Conservation (phyloP, 352 stramenopile species). For the Phytophthora tubulina region DNA sequence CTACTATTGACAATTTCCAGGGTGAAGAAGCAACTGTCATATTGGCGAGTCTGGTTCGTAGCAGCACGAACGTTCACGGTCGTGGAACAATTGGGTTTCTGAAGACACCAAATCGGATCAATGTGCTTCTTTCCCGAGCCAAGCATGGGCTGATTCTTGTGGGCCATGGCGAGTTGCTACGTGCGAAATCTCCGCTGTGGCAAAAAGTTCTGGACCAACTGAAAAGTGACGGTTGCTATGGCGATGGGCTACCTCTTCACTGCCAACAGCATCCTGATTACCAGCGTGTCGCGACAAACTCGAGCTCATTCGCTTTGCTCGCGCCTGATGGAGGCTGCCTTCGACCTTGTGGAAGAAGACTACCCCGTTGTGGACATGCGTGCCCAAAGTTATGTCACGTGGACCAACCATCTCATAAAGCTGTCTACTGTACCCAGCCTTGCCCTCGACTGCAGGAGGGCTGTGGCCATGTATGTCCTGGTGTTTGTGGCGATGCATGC, state of each 20-base stretch:
- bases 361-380: slow-evolving; percentile 55
- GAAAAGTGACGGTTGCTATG: slow-evolving; percentile 48
- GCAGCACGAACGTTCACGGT: slow-evolving; percentile 45
- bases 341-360: slow-evolving; percentile 55
- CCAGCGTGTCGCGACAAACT: slow-evolving; percentile 26
- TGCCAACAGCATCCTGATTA: slow-evolving; percentile 50
- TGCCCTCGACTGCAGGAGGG: slow-evolving; percentile 59
- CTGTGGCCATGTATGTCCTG: slow-evolving; percentile 64
- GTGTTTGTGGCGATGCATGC: slow-evolving; percentile 68
- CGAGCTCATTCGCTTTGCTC: slow-evolving; percentile 52
- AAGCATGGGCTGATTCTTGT: slow-evolving; percentile 69
- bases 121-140: slow-evolving; percentile 72
- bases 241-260: slow-evolving; percentile 53
- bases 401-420: slow-evolving; percentile 53
- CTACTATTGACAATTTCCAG: slow-evolving; percentile 82
- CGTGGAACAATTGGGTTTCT: slow-evolving; percentile 77
- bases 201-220: slow-evolving; percentile 67
- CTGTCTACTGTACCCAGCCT: slow-evolving; percentile 63
- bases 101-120: slow-evolving; percentile 73
- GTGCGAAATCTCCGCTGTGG: slow-evolving; percentile 57
- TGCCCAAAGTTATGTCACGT: slow-evolving; percentile 76
- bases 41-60: slow-evolving; percentile 74
- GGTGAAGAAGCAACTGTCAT: slow-evolving; percentile 81
- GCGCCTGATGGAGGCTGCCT: slow-evolving; percentile 82
- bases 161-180: slow-evolving; percentile 54